Conservation (phyloP, 1,284 basidiomycete genomes). For the Flammula alnicola region DNA sequence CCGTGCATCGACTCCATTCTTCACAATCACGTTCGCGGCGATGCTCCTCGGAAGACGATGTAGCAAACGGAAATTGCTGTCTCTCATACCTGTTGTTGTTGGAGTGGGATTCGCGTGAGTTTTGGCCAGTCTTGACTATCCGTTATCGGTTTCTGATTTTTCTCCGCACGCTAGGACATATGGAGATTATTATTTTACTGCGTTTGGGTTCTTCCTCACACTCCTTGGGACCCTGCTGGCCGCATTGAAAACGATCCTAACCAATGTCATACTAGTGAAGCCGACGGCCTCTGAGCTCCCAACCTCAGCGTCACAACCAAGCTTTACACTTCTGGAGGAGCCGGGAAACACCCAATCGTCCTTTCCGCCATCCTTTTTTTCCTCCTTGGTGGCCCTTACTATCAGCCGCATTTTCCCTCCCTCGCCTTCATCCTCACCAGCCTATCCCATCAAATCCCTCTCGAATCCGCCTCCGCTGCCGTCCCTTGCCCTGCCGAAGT, state of each 20-base stretch:
- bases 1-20: slow-evolving; percentile 89
- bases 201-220: slow-evolving; percentile 82
- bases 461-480: slow-evolving; percentile 14
- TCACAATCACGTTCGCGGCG: slow-evolving; percentile 81
- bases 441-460: slow-evolving; percentile 13
- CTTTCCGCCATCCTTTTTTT: slow-evolving; percentile 24
- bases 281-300: slow-evolving; percentile 29
- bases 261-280: slow-evolving; percentile 73
- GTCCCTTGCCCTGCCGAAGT: slow-evolving; percentile 26
- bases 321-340: neutral
- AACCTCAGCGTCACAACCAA: slow-evolving; percentile 4
- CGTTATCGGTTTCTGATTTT: slow-evolving; percentile 4
- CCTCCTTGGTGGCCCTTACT: slow-evolving; percentile 7
- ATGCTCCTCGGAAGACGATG: slow-evolving; percentile 56
- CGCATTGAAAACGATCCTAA: slow-evolving; percentile 89
- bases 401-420: slow-evolving; percentile 18
- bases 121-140: neutral
- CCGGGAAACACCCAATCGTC: slow-evolving; percentile 18
- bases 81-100: slow-evolving; percentile 85
- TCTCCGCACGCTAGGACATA: slow-evolving; percentile 64
- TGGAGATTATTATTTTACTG: slow-evolving; percentile 89
- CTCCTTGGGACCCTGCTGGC: slow-evolving; percentile 88
- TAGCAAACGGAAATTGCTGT: slow-evolving; percentile 64
- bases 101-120: slow-evolving; percentile 94
- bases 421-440: slow-evolving; percentile 14